phyloP scores from a whole-genome alignment of 2,329 filamentous ascomycete species.

The Herpotrichia juniperi region DNA sequence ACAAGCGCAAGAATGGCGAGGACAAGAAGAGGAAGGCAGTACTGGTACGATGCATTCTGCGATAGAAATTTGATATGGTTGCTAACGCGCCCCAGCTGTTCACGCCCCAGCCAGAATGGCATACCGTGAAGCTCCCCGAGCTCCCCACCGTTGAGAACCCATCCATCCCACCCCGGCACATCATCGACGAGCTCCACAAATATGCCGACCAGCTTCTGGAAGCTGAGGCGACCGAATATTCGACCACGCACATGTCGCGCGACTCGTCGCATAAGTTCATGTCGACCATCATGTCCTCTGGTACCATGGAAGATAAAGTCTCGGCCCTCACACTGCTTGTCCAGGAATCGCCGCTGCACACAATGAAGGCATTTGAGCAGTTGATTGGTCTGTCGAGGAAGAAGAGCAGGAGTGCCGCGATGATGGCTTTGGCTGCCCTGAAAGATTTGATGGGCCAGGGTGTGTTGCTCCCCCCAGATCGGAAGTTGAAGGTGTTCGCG shows the following conservation, averaged over 20 bases:
- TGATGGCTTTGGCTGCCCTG: conserved; percentile 88
- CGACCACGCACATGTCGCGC: conserved; percentile 71
- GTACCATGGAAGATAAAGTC: conserved; percentile 95
- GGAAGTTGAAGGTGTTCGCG: conserved; percentile 80
- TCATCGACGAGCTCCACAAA: conserved; percentile 66
- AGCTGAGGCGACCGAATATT: conserved; percentile 77
- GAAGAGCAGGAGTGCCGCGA: conserved; percentile 88
- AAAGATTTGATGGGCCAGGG: conserved; percentile 95
- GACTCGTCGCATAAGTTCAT: conserved; percentile 95
- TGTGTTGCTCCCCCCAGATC: conserved; percentile 78
- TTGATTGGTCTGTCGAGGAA: conserved; percentile 85
- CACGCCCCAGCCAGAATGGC: conserved; percentile 71
- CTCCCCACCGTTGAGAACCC: conserved; percentile 55
- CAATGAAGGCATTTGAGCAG: conserved; percentile 84
- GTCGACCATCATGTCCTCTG: conserved; percentile 94
- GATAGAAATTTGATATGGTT: conserved; percentile 6
- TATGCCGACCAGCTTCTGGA: conserved; percentile 79
- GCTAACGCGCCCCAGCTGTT: conserved; percentile 55
- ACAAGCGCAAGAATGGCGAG: conserved; percentile 43
- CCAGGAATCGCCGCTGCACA: conserved; percentile 95
- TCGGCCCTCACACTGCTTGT: conserved; percentile 92
- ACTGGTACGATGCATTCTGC: conserved; percentile 31
- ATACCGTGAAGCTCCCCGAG: conserved; percentile 62
- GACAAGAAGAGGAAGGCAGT: conserved; percentile 30
- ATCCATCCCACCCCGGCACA: conserved; percentile 55